Evolutionary conservation across 1,139 yeast species (phyloP).

Genomic region (Blastobotrys indianensis): DNA sequence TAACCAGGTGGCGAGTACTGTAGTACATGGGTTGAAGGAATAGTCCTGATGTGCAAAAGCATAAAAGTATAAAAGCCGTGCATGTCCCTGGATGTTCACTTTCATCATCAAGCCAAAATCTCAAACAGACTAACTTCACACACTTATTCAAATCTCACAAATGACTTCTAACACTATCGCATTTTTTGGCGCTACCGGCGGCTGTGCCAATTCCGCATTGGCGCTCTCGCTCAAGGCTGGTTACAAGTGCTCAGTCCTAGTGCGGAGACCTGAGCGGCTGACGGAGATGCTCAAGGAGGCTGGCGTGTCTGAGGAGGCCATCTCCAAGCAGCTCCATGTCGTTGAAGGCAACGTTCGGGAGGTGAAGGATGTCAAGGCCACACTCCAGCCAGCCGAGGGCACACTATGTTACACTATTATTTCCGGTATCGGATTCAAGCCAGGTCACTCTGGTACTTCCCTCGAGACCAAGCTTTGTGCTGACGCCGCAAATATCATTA

Average conservation of each 20-base stretch:
- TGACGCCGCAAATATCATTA: background rate
- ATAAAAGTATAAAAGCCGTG: too few species aligned
- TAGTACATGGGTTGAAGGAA: too few species aligned
- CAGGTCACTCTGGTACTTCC: too few species aligned
- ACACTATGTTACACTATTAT: background rate
- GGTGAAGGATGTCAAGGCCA: background rate
- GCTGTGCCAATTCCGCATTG: background rate
- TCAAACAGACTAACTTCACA: too few species aligned
- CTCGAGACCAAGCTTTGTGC: background rate
- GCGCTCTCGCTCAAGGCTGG: background rate
- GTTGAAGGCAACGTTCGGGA: background rate
- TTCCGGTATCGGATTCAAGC: background rate
- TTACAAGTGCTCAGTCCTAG: background rate
- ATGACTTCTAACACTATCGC: background rate
- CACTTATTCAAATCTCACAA: background rate
- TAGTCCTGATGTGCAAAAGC: too few species aligned
- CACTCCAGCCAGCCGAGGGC: background rate
- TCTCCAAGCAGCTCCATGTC: background rate
- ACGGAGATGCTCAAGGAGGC: background rate
- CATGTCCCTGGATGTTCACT: too few species aligned
- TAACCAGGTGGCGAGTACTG: too few species aligned
- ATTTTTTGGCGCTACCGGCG: conserved; percentile 2
- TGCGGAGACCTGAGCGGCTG: background rate
- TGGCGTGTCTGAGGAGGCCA: background rate
- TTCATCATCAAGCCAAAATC: too few species aligned